A percentile compares a stretch with the other conserved stretches of the same genome.
Conservation (phyloP, 2,329 filamentous ascomycete species). For the Nakataea oryzae region DNA sequence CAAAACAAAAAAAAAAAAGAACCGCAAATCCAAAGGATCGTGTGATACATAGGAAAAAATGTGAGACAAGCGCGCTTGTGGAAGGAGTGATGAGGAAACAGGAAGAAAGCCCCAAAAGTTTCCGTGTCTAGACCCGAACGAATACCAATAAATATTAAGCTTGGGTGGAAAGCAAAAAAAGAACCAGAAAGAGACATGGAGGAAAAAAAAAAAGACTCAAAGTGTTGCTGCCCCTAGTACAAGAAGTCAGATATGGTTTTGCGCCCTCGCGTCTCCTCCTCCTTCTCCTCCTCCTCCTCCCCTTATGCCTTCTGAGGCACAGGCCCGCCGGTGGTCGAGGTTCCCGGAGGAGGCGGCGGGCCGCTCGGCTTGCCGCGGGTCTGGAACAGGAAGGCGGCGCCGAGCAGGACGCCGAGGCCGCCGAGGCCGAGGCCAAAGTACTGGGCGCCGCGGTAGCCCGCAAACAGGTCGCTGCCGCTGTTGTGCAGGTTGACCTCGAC, state of each 20-base stretch:
- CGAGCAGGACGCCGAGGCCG: conserved; percentile 22
- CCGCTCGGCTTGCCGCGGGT: not conserved
- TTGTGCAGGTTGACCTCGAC: conserved; percentile 35
- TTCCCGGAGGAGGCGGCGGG: too few relatives aligned
- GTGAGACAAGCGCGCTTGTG: not conserved
- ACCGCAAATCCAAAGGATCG: not conserved
- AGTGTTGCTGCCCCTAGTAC: too few relatives aligned
- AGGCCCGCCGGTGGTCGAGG: not conserved
- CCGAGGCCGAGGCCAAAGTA: conserved; percentile 31
- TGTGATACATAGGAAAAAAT: not conserved
- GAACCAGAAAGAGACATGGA: not conserved
- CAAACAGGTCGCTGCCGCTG: conserved; percentile 15
- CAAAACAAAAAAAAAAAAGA: too few relatives aligned
- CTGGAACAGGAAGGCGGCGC: conserved; percentile 17
- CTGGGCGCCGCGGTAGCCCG: conserved; percentile 25
- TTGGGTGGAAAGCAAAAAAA: not conserved
- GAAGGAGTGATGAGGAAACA: not conserved
- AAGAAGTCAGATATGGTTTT: too few relatives aligned
- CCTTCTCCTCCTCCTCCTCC: too few relatives aligned
- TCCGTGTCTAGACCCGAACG: too few relatives aligned
- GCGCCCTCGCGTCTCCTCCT: too few relatives aligned
- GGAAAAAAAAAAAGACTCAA: not conserved
- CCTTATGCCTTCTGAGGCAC: not conserved
- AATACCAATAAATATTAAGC: too few relatives aligned
- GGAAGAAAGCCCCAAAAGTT: too few relatives aligned